Evolutionary conservation across 495 filamentous ascomycete species (phyloP).

Genomic region (Penicillium pancosmium): DNA sequence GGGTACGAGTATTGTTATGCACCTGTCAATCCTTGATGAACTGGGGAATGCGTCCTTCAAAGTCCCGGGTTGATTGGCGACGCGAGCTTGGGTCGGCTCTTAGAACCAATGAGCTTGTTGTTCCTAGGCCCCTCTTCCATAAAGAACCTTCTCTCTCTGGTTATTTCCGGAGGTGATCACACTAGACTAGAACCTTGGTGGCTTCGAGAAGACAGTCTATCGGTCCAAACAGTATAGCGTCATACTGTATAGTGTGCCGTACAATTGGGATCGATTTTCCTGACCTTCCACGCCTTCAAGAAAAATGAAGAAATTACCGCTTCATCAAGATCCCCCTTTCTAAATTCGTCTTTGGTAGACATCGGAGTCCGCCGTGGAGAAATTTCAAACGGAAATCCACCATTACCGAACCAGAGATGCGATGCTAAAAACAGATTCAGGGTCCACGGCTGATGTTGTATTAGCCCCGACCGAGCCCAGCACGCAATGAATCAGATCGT

Average conservation of each 20-base stretch:
- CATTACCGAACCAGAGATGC: conserved; percentile 29
- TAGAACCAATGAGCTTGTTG: conserved; percentile 27
- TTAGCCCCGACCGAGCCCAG: conserved; percentile 18
- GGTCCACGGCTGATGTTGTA: conserved; percentile 31
- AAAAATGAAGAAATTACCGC: no score
- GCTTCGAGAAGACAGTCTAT: conserved; percentile 26
- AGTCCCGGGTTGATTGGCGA: conserved; percentile 28
- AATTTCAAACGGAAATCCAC: conserved; percentile 1
- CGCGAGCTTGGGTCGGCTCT: conserved; percentile 25
- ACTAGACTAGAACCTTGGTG: conserved; percentile 18
- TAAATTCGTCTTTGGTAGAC: neutral
- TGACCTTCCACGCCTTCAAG: no score
- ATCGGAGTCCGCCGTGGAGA: conserved; percentile 9
- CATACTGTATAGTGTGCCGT: no score
- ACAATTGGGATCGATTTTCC: no score
- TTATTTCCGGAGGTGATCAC: conserved; percentile 27
- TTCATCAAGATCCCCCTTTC: neutral
- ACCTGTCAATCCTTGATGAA: conserved; percentile 39
- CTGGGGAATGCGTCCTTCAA: conserved; percentile 31
- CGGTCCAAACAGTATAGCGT: neutral
- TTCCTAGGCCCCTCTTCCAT: conserved; percentile 16
- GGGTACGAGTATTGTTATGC: neutral
- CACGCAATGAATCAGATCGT: conserved; percentile 15
- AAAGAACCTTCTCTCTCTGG: conserved; percentile 31
- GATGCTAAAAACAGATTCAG: conserved; percentile 39